A percentile compares a stretch with the other conserved stretches of the same genome.
Conservation (phyloP, 257 asterid species). For the Penstemon eatonii region DNA sequence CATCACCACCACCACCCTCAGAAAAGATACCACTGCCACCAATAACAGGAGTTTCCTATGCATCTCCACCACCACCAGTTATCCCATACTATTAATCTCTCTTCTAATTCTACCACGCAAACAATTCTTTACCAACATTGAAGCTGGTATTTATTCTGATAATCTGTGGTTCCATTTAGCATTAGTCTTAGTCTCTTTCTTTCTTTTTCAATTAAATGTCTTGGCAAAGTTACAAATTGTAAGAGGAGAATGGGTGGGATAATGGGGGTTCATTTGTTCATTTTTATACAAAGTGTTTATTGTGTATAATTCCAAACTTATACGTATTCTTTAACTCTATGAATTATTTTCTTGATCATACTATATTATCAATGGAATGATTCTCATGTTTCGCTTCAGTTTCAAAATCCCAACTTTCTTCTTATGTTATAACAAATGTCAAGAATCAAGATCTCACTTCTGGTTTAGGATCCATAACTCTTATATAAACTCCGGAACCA, state of each 20-base stretch:
- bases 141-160: conserved; percentile 24
- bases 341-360: background rate
- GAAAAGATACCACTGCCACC: conserved; percentile 45
- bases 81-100: conserved; percentile 51
- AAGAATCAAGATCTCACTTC: too few species aligned
- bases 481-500: background rate
- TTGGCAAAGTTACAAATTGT: conserved; percentile 28
- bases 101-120: conserved; percentile 3
- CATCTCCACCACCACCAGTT: conserved; percentile 55
- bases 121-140: conserved; percentile 21
- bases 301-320: background rate
- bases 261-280: conserved; percentile 32
- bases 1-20: conserved; percentile 28
- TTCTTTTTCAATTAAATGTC: conserved; percentile 28
- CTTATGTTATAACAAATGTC: background rate
- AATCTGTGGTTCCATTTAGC: conserved; percentile 27
- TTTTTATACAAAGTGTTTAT: conserved; percentile 31
- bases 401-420: background rate
- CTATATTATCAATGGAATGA: background rate
- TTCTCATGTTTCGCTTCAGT: background rate
- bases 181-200: conserved; percentile 33
- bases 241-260: conserved; percentile 27
- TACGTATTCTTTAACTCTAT: background rate
- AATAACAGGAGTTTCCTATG: conserved; percentile 44
- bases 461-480: too few species aligned